phyloP scores from a whole-genome alignment of 225 moss, liverwort and hornwort species.

The Climacium dendroides region DNA sequence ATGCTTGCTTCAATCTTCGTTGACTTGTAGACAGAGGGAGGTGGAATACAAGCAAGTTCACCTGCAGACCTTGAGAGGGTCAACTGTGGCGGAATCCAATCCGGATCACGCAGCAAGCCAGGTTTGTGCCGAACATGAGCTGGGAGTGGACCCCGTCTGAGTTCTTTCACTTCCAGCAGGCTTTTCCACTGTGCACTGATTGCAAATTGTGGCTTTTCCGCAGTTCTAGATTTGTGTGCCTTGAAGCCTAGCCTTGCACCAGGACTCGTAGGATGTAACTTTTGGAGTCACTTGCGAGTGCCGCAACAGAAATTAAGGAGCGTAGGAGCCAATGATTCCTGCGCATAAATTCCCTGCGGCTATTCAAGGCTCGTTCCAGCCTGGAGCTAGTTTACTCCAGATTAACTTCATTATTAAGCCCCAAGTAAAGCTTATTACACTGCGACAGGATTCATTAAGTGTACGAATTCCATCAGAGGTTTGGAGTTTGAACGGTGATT shows the following conservation, averaged over 20 bases:
- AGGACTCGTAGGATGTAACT: neutral
- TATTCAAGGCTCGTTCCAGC: neutral
- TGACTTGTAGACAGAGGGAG: neutral
- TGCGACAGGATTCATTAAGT: neutral
- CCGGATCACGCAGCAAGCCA: neutral
- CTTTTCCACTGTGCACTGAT: neutral
- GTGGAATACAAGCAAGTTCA: neutral
- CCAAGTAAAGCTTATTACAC: neutral
- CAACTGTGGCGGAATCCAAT: neutral
- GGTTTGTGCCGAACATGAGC: neutral
- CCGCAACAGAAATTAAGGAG: neutral
- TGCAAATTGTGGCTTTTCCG: neutral
- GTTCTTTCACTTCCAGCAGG: neutral
- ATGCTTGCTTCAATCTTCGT: neutral
- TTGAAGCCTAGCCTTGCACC: neutral
- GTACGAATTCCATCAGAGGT: neutral
- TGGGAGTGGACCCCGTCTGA: slow-evolving; percentile 7
- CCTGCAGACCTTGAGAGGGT: neutral
- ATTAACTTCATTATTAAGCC: neutral
- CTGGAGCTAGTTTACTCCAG: neutral
- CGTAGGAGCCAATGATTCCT: neutral
- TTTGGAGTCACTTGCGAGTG: neutral
- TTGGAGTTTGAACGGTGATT: neutral
- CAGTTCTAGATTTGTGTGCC: neutral
- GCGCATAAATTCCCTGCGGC: neutral